Percentiles rank a stretch among this genome's conserved stretches.
phyloP scores from a whole-genome alignment of 176 grass and related monocot species.

The Eremochloa ophiuroides region DNA sequence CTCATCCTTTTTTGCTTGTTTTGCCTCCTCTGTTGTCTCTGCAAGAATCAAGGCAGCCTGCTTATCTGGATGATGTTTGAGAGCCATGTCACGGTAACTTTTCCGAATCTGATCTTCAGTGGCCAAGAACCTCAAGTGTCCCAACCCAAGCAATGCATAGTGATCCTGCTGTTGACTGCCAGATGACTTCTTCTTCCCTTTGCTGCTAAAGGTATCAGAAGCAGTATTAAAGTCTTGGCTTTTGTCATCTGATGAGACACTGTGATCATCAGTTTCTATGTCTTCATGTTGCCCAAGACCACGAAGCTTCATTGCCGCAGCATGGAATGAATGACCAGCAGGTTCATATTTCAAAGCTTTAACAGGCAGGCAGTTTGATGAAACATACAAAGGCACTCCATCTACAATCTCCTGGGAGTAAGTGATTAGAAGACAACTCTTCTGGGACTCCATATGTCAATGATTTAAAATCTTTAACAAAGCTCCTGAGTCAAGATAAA shows the following conservation, averaged over 20 bases:
- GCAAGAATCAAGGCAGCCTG: conserved; percentile 67
- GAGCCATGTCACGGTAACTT: conserved; percentile 86
- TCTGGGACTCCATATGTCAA: conserved; percentile 41
- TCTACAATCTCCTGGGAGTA: conserved; percentile 68
- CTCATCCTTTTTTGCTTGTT: conserved; percentile 87
- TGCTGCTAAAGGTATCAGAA: conserved; percentile 75
- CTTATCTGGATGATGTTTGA: conserved; percentile 98
- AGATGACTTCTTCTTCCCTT: conserved; percentile 88
- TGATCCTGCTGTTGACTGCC: conserved; percentile 86
- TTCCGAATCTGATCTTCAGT: conserved; percentile 94
- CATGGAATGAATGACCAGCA: conserved; percentile 92
- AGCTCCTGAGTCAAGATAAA: background rate
- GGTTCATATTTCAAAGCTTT: conserved; percentile 82
- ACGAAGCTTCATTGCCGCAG: conserved; percentile 56
- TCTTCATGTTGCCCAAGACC: conserved; percentile 74
- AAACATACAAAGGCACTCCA: conserved; percentile 61
- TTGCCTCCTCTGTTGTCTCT: conserved; percentile 77
- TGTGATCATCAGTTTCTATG: conserved; percentile 57
- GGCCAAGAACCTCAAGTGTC: conserved; percentile 79
- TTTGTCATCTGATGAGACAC: conserved; percentile 79
- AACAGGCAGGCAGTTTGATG: conserved; percentile 80
- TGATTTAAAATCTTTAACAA: background rate
- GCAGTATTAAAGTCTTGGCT: conserved; percentile 50
- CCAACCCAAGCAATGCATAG: conserved; percentile 85
- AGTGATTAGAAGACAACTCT: conserved; percentile 54